Evolutionary conservation across 2,329 filamentous ascomycete species (phyloP), one percentile per base, ranked within the genome.

Genomic region (Botrytis medusae): DNA sequence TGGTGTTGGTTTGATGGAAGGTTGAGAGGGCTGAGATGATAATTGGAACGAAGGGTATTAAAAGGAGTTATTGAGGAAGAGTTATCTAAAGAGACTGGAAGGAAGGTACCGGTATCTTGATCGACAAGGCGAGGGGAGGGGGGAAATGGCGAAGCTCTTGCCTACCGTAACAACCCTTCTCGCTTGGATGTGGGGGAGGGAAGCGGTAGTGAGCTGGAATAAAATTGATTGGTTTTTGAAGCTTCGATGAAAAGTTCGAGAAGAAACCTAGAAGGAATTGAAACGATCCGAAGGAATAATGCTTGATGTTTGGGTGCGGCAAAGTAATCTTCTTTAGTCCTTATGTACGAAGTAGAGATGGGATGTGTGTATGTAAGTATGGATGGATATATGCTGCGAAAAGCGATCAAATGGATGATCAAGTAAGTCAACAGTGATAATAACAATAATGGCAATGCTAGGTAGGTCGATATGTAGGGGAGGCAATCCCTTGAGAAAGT

Each of bases 251-350:
- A 61, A 72, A 48, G 37, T 72, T 71, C 69, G 69, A 72, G 70
- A 72, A 72, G 70, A 68, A 68, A 59, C 25, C 62, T 72, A 68
- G 70, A 72, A 72, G 70, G 62, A 72, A 72, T 72, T 40, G 70
- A 72, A 72, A 29, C 40, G 34, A 62, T 46, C 40, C 42, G 25
- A 42, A 46, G 42, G 32, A 57, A 32, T 65, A 46, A 72, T 68
- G 62, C 51, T 63, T 71, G 57, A 22, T 29, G 48, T 54, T 68
- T 57, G 46, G 34, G 51, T 40, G 64, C 46, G 46, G 32, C 46
- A 14, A 40, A 10, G 64, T 16, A 40, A 64, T 46, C 40, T 12
- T 46, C 12, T 46, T 34, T 4, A 37, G 8, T 37, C n/a, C n/a
- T 20, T 12, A n/a, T 46, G 29, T 60, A 40, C 29, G 54, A 20